A percentile compares a stretch with the other conserved stretches of the same genome.
phyloP scores from a whole-genome alignment of 805 yeast species.

The Zygosaccharomyces bailii region DNA sequence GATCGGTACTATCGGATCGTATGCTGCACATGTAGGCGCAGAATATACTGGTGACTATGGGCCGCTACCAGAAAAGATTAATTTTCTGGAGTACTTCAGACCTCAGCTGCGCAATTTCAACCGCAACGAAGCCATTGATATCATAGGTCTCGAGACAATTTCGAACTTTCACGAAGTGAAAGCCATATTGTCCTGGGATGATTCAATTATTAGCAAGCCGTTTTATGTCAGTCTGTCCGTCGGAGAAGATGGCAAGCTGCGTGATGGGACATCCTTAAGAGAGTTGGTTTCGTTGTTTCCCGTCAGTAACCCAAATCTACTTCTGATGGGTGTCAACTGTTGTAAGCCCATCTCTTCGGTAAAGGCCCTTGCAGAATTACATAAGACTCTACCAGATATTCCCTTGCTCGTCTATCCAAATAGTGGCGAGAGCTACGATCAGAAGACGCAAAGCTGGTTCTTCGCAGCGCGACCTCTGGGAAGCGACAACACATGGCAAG shows the following conservation, averaged over 20 bases:
- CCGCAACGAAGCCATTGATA: slow-evolving; percentile 43
- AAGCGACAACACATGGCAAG: slow-evolving; percentile 22
- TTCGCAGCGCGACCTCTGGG: slow-evolving; percentile 34
- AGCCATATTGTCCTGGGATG: slow-evolving; percentile 43
- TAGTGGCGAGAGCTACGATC: slow-evolving; percentile 66
- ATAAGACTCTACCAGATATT: slow-evolving; percentile 18
- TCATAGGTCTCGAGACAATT: slow-evolving; percentile 68
- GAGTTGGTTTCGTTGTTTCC: slow-evolving; percentile 29
- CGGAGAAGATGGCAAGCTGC: slow-evolving; percentile 37
- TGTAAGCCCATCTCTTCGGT: slow-evolving; percentile 45
- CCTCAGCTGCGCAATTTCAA: slow-evolving; percentile 50
- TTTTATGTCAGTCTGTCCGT: slow-evolving; percentile 47
- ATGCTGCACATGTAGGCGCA: slow-evolving; percentile 63
- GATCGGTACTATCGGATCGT: slow-evolving; percentile 70
- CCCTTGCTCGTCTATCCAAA: slow-evolving; percentile 68
- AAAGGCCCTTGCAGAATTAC: slow-evolving; percentile 37
- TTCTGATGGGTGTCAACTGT: slow-evolving; percentile 70
- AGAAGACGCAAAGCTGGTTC: slow-evolving; percentile 43
- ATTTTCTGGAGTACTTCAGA: slow-evolving; percentile 32
- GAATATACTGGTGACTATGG: slow-evolving; percentile 73
- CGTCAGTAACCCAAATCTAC: slow-evolving; percentile 30
- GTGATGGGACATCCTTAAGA: slow-evolving; percentile 48
- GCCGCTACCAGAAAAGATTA: slow-evolving; percentile 23
- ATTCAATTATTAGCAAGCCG: slow-evolving; percentile 37
- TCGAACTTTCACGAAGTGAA: slow-evolving; percentile 59